Conservation (phyloP, 2,329 filamentous ascomycete genomes). For the Talaromyces islandicus region DNA sequence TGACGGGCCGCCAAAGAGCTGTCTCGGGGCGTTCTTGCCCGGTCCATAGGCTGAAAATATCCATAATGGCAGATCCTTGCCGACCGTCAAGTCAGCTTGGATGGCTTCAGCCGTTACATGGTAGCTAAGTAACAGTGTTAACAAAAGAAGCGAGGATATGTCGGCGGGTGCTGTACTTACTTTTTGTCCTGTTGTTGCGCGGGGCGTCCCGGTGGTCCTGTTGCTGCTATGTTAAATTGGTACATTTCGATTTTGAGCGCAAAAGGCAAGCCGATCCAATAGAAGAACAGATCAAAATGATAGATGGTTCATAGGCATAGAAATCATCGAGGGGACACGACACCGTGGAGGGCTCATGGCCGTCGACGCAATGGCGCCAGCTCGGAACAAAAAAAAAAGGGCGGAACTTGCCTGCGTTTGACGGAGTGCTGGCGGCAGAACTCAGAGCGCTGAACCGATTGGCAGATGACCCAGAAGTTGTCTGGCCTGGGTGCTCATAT, state of each 20-base stretch:
- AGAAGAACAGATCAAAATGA: neutral
- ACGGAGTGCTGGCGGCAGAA: slow-evolving; percentile 12
- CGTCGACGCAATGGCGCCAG: neutral
- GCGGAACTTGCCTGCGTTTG: slow-evolving; percentile 27
- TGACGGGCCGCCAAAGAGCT: slow-evolving; percentile 72
- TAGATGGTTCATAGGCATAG: neutral
- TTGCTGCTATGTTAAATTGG: neutral
- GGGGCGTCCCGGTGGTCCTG: neutral
- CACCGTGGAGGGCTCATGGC: neutral
- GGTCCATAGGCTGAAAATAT: slow-evolving; percentile 82
- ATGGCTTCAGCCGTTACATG: slow-evolving; percentile 56
- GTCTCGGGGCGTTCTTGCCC: slow-evolving; percentile 66
- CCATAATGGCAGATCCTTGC: slow-evolving; percentile 69
- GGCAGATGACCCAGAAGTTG: slow-evolving; percentile 30
- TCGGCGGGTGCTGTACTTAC: neutral
- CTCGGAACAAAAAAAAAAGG: neutral
- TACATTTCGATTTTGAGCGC: neutral
- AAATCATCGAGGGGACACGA: neutral
- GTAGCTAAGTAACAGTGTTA: slow-evolving; percentile 35
- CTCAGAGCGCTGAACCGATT: slow-evolving; percentile 56
- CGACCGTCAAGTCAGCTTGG: slow-evolving; percentile 55
- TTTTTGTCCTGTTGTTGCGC: slow-evolving; percentile 10
- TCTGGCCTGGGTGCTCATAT: slow-evolving; percentile 51
- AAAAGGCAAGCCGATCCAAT: neutral
- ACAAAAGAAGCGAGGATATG: neutral